A percentile compares a stretch with the other conserved stretches of the same genome.
phyloP scores from a whole-genome alignment of 2,329 filamentous ascomycete species.

The Tolypocladium cylindrosporum region DNA sequence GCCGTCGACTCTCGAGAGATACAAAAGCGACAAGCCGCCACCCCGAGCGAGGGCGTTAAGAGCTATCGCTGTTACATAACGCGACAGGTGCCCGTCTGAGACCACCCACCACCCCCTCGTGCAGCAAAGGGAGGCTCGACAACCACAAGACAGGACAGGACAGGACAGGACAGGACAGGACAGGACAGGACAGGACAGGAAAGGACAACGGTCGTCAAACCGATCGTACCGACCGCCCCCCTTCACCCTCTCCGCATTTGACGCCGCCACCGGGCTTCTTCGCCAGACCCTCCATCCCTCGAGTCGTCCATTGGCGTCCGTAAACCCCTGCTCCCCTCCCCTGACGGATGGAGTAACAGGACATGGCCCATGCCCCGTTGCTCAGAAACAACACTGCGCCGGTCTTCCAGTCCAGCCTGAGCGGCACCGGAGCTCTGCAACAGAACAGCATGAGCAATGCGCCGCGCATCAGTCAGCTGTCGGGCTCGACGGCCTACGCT shows the following conservation, averaged over 20 bases:
- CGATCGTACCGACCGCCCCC: background rate
- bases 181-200: background rate
- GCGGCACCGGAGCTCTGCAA: constrained; percentile 33
- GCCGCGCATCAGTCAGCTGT: constrained; percentile 51
- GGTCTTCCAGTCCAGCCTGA: constrained; percentile 38
- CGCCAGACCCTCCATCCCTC: background rate
- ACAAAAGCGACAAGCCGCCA: background rate
- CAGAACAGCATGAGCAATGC: constrained; percentile 40
- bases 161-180: background rate
- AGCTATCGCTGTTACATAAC: constrained; percentile 6
- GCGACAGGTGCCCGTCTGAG: constrained; percentile 6
- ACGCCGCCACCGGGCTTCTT: background rate
- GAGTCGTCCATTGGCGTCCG: background rate
- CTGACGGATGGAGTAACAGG: constrained; percentile 33
- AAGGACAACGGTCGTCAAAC: constrained; percentile 1
- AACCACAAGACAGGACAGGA: constrained; percentile 1
- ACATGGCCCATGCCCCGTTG: constrained; percentile 51
- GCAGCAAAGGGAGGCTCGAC: constrained; percentile 5
- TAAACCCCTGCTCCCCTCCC: constrained; percentile 3
- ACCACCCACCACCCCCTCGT: constrained; percentile 2
- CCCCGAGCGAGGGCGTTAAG: background rate
- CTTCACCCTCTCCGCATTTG: constrained; percentile 1
- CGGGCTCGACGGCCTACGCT: constrained; percentile 47
- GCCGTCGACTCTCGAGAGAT: background rate
- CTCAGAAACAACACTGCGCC: constrained; percentile 49